Evolutionary conservation across 768 basidiomycete species (phyloP), one percentile per base, ranked within the genome.

Genomic region (Phlegmacium glaucopus): DNA sequence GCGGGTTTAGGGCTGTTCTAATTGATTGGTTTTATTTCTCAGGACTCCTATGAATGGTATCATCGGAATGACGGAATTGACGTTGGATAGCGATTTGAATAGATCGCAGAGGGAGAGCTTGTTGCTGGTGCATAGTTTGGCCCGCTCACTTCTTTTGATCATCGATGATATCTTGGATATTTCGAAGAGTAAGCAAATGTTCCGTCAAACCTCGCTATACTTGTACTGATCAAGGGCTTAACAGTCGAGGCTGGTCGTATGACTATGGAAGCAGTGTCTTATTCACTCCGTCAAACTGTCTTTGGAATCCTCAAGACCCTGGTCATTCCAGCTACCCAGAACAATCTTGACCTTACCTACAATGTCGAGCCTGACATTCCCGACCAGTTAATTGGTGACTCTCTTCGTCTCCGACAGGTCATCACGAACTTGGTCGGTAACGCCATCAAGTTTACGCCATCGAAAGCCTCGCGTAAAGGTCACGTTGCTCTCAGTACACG

Each of bases 21-120:
- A 22, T 26, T 45, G 12, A 37, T 10, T 16, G 39, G 5, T 37
- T 25, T 26, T 27, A 4, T 25, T 32, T 42, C 46, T n/a, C 61
- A 93, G 95, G 64, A 98, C 96, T 17, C 96, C 96, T 0, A 99
- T 98, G 95, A 99, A 98, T 62, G 95, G 96, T 61, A 99, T 99
- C 66, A 98, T 99, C 56, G 95, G 95, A n/a, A 94, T 99, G 94
- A 99, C 95, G 18, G 94, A 95, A 67, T 71, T 99, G 48, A 97
- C 96, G 9, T 82, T 99, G 16, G 96, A 99, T 61, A 93, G 89
- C 37, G 96, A 99, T 63, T 69, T 99, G 55, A 96, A 94, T 51
- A 72, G 95, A 53, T 89, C 90, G 32, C 96, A 98, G 66, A 75
- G 95, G 51, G 96, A 98, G 72, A 96, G 94, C 64, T 72, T 99